phyloP scores from a whole-genome alignment of 129 eudicot species.

The Helianthus tuberosus region DNA sequence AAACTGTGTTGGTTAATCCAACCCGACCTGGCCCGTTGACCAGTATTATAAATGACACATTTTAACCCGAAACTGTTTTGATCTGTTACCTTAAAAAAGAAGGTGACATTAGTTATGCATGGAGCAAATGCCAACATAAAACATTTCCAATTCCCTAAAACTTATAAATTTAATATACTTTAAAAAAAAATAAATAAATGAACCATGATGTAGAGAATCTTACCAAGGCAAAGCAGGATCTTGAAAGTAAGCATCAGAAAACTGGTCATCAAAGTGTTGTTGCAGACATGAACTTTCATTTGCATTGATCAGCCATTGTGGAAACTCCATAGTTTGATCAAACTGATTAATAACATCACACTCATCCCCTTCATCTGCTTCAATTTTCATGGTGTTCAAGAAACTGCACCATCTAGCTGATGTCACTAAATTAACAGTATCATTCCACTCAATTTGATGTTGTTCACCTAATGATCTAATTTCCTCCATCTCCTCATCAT shows the following conservation, averaged over 20 bases:
- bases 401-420: conserved; percentile 85
- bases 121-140: conserved; percentile 40
- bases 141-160: conserved; percentile 31
- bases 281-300: conserved; percentile 42
- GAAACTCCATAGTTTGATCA: conserved; percentile 63
- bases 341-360: conserved; percentile 31
- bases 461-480: conserved; percentile 78
- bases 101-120: conserved; percentile 4
- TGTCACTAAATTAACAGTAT: conserved; percentile 64
- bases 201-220: conserved; percentile 17
- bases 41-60: not conserved
- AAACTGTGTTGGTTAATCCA: not conserved
- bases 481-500: conserved; percentile 79
- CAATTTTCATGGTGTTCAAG: conserved; percentile 45
- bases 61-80: not conserved
- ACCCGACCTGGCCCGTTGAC: not conserved
- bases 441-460: conserved; percentile 85
- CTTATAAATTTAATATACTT: not conserved
- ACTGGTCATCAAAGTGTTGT: conserved; percentile 40
- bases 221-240: conserved; percentile 79
- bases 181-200: not conserved
- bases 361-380: conserved; percentile 32
- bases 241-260: conserved; percentile 49
- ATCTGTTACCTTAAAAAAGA: not conserved
- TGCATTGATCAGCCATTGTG: conserved; percentile 59